Evolutionary conservation across 495 filamentous ascomycete species (phyloP).

Genomic region (Entonaema liquescens): DNA sequence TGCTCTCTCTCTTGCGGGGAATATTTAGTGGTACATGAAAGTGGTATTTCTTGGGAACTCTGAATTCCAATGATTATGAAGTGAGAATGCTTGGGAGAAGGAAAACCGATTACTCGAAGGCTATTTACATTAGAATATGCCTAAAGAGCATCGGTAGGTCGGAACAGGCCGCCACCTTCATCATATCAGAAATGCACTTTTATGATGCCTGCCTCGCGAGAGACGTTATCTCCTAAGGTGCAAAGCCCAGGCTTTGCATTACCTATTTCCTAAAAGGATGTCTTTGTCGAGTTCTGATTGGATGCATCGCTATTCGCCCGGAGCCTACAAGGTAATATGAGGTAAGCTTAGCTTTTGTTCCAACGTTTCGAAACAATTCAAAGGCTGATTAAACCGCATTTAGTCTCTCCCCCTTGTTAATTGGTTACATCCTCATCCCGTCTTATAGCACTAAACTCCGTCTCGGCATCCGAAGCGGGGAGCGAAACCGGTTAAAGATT

Average conservation of each 20-base stretch:
- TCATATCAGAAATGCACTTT: not conserved
- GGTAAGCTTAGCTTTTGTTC: not conserved
- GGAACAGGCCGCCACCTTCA: not conserved
- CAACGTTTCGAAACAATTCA: not conserved
- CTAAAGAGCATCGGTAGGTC: not conserved
- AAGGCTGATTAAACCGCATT: not conserved
- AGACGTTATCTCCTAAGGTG: not conserved
- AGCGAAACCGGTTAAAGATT: not conserved
- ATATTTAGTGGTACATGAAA: not conserved
- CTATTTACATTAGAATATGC: not conserved
- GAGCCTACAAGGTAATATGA: not conserved
- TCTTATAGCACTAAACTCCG: not conserved
- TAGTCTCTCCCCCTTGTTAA: not conserved
- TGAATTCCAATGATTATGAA: not conserved
- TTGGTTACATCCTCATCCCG: not conserved
- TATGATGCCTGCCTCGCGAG: not conserved
- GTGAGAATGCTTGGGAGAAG: not conserved
- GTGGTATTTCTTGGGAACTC: not conserved
- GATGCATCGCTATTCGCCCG: not conserved
- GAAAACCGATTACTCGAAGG: not conserved
- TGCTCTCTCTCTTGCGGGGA: not conserved
- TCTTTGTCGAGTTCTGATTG: not conserved
- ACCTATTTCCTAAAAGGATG: not conserved
- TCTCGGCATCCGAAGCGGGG: not conserved
- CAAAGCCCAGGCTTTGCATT: not conserved